Base-by-base conservation (phyloP, 192 early-diverging fungal species). In the Dimargaris xerosporica region DNA sequence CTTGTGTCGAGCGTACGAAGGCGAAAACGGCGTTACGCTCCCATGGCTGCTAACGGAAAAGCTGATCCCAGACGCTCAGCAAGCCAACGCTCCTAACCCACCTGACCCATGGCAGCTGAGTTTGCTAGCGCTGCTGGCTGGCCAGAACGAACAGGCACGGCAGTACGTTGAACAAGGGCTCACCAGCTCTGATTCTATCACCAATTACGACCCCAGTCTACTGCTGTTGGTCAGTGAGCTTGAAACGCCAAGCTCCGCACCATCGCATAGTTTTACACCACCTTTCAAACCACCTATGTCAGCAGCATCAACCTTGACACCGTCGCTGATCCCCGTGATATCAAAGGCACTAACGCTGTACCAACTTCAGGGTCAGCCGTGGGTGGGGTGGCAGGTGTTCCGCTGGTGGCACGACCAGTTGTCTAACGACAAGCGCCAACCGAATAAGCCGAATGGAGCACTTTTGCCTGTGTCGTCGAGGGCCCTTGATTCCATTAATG, bases 1-100 rank as follows among this genome's bases (percentile, higher is more conserved):
- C 6, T 80, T 99, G 12, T 93, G 91, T 62, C 77, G 94, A 21
- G 76, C 92, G 39, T 93, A 90, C 72, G 92, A 97, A 74, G 94
- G 93, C 30, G 76, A 78, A n/a, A 63, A 68, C 42, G 76, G 76
- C 0, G 70, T 73, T 10, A 69, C 74, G 10, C 67, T 78, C 1
- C 69, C 63, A 46, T 64, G 64, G 13, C 41, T 78, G 23, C 19
- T 74, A 12, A 70, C 69, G 71, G 66, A 61, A 43, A 65, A 72
- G 16, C 44, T 74, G 15, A 55, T 78, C 44, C 76, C 76, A 0
- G 68, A 62, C 3, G 72, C 73, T 15, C 62, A 72, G 44, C 66
- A 50, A 23, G 45, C n/a, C n/a, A n/a, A n/a, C n/a, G n/a, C n/a
- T n/a, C n/a, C n/a, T n/a, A n/a, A n/a, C n/a, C n/a, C 64, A 15